phyloP scores from a whole-genome alignment of 164 flowering plant genomes.

The Brasenia schreberi region DNA sequence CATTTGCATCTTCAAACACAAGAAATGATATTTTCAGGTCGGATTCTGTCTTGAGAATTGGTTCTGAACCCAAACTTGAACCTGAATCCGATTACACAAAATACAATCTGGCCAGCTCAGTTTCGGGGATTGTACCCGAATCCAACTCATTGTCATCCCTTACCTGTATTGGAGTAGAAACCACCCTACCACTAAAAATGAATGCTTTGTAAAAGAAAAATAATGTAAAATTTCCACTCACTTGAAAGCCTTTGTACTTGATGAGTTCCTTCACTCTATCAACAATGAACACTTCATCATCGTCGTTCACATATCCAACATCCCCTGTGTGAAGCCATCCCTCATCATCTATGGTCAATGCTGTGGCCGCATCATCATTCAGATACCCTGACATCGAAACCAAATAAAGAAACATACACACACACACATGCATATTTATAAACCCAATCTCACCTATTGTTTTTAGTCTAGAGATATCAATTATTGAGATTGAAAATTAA shows the following conservation, averaged over 20 bases:
- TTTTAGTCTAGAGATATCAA: no score
- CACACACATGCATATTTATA: no score
- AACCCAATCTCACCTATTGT: no score
- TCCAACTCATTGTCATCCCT: background rate
- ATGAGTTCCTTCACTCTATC: slow-evolving; percentile 81
- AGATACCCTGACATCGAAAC: slow-evolving; percentile 31
- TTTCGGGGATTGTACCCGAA: background rate
- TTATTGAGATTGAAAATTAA: no score
- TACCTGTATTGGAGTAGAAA: background rate
- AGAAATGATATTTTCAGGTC: no score
- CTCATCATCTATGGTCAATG: slow-evolving; percentile 45
- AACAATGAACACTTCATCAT: slow-evolving; percentile 66
- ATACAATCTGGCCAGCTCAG: background rate
- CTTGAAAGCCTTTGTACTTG: slow-evolving; percentile 85
- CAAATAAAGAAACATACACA: background rate
- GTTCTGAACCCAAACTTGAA: no score
- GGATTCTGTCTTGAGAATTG: no score
- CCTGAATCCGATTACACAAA: no score
- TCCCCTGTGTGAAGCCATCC: slow-evolving; percentile 96
- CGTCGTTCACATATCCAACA: slow-evolving; percentile 69
- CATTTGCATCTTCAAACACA: no score
- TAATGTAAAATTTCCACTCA: slow-evolving; percentile 1
- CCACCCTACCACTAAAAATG: background rate
- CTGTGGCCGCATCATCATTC: slow-evolving; percentile 54
- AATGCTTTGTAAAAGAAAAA: background rate